A percentile compares a stretch with the other conserved stretches of the same genome.
Conservation (phyloP, 495 filamentous ascomycete species). For the Chaetomidium leptoderma region DNA sequence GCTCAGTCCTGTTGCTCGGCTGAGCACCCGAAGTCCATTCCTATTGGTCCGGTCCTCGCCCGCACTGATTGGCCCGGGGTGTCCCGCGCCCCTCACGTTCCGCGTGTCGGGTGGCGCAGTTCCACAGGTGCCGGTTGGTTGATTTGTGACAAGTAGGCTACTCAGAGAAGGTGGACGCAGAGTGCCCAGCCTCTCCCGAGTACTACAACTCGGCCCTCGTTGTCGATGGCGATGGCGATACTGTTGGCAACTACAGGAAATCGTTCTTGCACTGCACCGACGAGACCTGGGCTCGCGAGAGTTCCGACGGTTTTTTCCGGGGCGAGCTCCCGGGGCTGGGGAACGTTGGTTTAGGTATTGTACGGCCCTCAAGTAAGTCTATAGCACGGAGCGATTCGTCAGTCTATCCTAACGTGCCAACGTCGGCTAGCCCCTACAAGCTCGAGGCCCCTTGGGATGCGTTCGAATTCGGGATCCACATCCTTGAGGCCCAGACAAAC, state of each 20-base stretch:
- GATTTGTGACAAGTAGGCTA: no score
- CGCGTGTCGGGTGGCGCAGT: no score
- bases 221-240: constrained; percentile 64
- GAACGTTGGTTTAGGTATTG: constrained; percentile 76
- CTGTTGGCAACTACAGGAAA: constrained; percentile 83
- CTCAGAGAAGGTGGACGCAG: constrained; percentile 61
- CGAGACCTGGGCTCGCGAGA: constrained; percentile 71
- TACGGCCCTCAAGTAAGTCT: constrained; percentile 69
- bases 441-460: constrained; percentile 72
- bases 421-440: constrained; percentile 56
- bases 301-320: constrained; percentile 54
- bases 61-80: no score
- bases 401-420: constrained; percentile 3
- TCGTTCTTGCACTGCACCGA: constrained; percentile 75
- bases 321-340: constrained; percentile 48
- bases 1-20: no score
- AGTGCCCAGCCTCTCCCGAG: constrained; percentile 47
- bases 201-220: constrained; percentile 83
- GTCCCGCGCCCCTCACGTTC: no score
- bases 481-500: constrained; percentile 60
- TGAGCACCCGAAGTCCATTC: no score
- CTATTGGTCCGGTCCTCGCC: no score
- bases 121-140: no score
- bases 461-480: constrained; percentile 82
- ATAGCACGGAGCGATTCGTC: no score